These are phyloP conservation scores for Cyanidium caldarium DNA, from an alignment of 23 red algal species.

Conservation along the genomic window DNA sequence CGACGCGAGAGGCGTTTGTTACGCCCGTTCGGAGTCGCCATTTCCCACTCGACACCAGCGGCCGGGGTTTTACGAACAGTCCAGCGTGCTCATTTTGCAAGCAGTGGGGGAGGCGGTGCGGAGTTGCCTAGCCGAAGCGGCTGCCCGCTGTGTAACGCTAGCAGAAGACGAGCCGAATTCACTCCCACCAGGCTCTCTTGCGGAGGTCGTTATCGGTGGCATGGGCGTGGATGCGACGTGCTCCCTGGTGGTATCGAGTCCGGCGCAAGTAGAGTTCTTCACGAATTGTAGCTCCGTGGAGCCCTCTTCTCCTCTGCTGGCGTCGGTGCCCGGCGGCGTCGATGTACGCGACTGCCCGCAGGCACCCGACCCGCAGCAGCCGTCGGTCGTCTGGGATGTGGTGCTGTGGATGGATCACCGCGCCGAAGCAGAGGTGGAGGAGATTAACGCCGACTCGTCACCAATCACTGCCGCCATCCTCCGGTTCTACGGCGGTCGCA, in stretches of 20 bases:
- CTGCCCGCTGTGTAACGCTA: too few relatives aligned
- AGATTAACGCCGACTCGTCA: slow-evolving; percentile 21
- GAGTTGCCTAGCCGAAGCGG: too few relatives aligned
- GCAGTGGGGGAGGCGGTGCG: too few relatives aligned
- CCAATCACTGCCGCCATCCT: neutral
- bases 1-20: neutral
- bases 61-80: slow-evolving; percentile 2
- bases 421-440: slow-evolving; percentile 25
- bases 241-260: neutral
- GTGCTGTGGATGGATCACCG: slow-evolving; percentile 77
- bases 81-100: neutral
- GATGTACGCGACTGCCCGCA: too few relatives aligned
- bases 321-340: neutral
- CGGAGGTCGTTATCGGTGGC: too few relatives aligned
- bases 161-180: too few relatives aligned
- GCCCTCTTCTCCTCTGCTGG: neutral
- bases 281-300: neutral
- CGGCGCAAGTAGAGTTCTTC: neutral
- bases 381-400: slow-evolving; percentile 11
- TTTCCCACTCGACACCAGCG: neutral
- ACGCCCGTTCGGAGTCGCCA: neutral
- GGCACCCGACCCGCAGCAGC: too few relatives aligned
- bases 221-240: neutral
- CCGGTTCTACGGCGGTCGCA: slow-evolving; percentile 14
- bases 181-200: too few relatives aligned